Evolutionary conservation across 2,329 filamentous ascomycete species (phyloP), one percentile per base, ranked within the genome.

Genomic region (Phaeomoniella chlamydospora): DNA sequence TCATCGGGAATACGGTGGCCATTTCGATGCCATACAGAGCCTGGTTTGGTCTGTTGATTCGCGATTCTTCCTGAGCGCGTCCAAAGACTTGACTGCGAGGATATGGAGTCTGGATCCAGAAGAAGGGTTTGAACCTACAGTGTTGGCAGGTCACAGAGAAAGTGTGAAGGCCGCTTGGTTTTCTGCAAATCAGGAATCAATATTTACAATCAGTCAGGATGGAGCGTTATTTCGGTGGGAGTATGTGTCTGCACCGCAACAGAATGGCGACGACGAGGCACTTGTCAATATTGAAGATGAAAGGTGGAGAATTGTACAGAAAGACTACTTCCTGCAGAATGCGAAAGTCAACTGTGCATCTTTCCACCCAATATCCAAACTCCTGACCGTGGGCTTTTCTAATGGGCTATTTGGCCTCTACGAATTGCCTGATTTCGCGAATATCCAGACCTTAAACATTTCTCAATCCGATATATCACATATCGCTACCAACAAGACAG

Each of bases 11-110:
- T 85, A 93, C 48, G 77, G 77, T 1, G 85, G 83, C 0, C 90
- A 98, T 56, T 93, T 90, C 49, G 90, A 96, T 55, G 72, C 72
- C 12, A 80, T 96, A 10, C 75, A 77, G 43, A 79, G 78, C 54
- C 81, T 98, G 37, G 80, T 93, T 53, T 98, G 92, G 90, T 96
- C 90, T 5, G 80, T 76, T 56, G 92, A 98, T 61, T 94, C 88
- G 10, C 72, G 90, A 16, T 98, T 98, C 65, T 88, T 98, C 56
- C 68, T 98, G 37, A 94, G 80, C 42, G 73, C 88, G 3, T 88
- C 86, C 13, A 94, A 86, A 54, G 90, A 98, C 52, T 60, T 96
- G 57, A 96, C 87, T 0, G 80, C 84, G 29, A 74, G 87, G 53
- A 83, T 98, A 74, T 98, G 88, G 88, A 96, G 87, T 54, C 63